Conservation (phyloP, 345 rosid species). For the Citrus glauca region DNA sequence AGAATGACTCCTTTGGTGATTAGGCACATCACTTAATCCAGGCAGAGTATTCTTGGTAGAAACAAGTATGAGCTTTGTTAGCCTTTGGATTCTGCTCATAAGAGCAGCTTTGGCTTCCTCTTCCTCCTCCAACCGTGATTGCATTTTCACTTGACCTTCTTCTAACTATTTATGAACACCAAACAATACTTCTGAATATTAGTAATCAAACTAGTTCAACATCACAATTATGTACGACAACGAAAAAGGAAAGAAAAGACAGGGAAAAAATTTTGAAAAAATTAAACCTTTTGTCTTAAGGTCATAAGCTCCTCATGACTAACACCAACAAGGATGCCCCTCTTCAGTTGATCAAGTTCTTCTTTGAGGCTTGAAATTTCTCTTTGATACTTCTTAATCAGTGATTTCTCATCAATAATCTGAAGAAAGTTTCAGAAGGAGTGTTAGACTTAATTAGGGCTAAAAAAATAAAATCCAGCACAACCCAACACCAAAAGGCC, state of each 20-base stretch:
- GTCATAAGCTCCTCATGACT: constrained; percentile 89
- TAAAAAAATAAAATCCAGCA: neutral
- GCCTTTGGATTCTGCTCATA: constrained; percentile 97
- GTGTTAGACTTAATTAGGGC: constrained; percentile 10
- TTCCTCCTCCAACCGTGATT: constrained; percentile 97
- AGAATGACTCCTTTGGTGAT: constrained; percentile 70
- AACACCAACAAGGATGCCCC: constrained; percentile 84
- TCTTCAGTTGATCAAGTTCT: constrained; percentile 88
- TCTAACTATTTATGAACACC: constrained; percentile 55
- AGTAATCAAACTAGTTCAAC: neutral
- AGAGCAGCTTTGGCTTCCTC: constrained; percentile 99
- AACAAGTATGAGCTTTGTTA: constrained; percentile 97
- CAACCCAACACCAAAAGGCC: neutral
- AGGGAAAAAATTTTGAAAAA: neutral
- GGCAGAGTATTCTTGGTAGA: constrained; percentile 87
- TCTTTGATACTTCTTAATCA: constrained; percentile 95
- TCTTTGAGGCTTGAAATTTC: constrained; percentile 86
- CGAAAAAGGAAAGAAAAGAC: neutral
- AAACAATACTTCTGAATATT: constrained; percentile 3
- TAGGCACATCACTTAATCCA: constrained; percentile 58
- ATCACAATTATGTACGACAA: neutral
- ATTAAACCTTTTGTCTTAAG: constrained; percentile 82
- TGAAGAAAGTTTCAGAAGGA: constrained; percentile 29
- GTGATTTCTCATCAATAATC: constrained; percentile 98
- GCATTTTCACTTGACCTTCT: constrained; percentile 99